Percentiles rank a stretch among this genome's conserved stretches.
These are phyloP conservation scores for Seminavis robusta DNA, from an alignment of 108 stramenopile species.

Conservation along the genomic window DNA sequence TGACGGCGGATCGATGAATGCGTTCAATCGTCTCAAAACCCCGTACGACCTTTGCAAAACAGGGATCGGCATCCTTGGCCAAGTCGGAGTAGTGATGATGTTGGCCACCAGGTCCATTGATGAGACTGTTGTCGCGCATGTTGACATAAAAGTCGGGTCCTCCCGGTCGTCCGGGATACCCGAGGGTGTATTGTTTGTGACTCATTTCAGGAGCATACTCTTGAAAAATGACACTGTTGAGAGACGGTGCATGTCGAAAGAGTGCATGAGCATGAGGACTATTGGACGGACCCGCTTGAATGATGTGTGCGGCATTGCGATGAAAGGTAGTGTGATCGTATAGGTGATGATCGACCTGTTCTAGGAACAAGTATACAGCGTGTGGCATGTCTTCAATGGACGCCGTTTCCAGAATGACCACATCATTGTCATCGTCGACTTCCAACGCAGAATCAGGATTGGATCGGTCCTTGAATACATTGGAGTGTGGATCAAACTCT, in stretches of 20 bases:
- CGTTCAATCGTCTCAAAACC: slow-evolving; percentile 49
- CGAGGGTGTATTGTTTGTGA: slow-evolving; percentile 75
- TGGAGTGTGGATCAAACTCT: slow-evolving; percentile 31
- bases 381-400: slow-evolving; percentile 77
- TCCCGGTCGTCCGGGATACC: slow-evolving; percentile 87
- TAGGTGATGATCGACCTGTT: slow-evolving; percentile 69
- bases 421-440: slow-evolving; percentile 24
- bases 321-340: slow-evolving; percentile 72
- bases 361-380: slow-evolving; percentile 72
- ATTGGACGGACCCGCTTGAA: slow-evolving; percentile 81
- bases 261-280: slow-evolving; percentile 31
- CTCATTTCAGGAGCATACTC: slow-evolving; percentile 78
- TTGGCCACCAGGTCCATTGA: slow-evolving; percentile 92
- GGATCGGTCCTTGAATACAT: slow-evolving; percentile 14
- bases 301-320: slow-evolving; percentile 74
- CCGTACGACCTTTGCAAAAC: slow-evolving; percentile 84
- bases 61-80: slow-evolving; percentile 88
- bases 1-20: slow-evolving; percentile 40
- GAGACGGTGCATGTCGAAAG: slow-evolving; percentile 19
- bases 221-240: slow-evolving; percentile 53
- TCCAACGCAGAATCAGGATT: too few species aligned
- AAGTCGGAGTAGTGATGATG: slow-evolving; percentile 51
- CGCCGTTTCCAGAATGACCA: slow-evolving; percentile 63
- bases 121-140: slow-evolving; percentile 66
- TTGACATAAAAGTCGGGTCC: slow-evolving; percentile 93